Evolutionary conservation across 2,329 filamentous ascomycete species (phyloP).

Genomic region (Onygena corvina): DNA sequence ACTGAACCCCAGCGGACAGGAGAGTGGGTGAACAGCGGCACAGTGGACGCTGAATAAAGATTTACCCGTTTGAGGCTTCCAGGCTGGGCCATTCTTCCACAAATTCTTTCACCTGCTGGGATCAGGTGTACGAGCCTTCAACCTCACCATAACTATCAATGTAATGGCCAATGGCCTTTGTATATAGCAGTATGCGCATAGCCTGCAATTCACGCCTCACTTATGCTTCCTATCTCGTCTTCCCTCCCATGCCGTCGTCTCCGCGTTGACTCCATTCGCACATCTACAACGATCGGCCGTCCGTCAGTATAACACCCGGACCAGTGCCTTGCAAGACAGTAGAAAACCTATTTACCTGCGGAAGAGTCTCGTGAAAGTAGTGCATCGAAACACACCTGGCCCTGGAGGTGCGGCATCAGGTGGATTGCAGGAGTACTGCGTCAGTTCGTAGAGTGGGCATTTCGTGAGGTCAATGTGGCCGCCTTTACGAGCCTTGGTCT

Average conservation of each 20-base stretch:
- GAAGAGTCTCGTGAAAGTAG: slow-evolving; percentile 48
- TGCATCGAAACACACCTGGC: slow-evolving; percentile 39
- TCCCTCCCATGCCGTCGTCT: slow-evolving; percentile 50
- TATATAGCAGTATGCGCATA: too few relatives aligned
- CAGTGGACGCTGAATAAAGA: background rate
- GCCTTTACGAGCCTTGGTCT: slow-evolving; percentile 42
- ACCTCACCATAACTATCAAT: too few relatives aligned
- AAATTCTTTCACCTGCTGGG: background rate
- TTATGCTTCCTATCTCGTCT: too few relatives aligned
- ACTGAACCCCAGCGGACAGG: background rate
- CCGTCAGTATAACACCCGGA: slow-evolving; percentile 11
- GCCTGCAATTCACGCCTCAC: too few relatives aligned
- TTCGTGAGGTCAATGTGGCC: slow-evolving; percentile 39
- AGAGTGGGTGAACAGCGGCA: background rate
- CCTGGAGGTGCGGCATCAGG: slow-evolving; percentile 32
- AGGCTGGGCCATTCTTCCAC: background rate
- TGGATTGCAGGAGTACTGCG: slow-evolving; percentile 52
- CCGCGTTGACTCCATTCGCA: slow-evolving; percentile 45
- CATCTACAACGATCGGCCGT: slow-evolving; percentile 25
- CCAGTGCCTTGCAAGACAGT: too few relatives aligned
- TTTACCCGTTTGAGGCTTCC: too few relatives aligned
- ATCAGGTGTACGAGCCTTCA: too few relatives aligned
- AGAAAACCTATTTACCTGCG: slow-evolving; percentile 39
- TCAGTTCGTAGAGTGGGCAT: slow-evolving; percentile 47
- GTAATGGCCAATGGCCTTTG: too few relatives aligned